Base-by-base conservation (phyloP, 495 filamentous ascomycete genomes). In the Pseudomonodictys pantanalensis region DNA sequence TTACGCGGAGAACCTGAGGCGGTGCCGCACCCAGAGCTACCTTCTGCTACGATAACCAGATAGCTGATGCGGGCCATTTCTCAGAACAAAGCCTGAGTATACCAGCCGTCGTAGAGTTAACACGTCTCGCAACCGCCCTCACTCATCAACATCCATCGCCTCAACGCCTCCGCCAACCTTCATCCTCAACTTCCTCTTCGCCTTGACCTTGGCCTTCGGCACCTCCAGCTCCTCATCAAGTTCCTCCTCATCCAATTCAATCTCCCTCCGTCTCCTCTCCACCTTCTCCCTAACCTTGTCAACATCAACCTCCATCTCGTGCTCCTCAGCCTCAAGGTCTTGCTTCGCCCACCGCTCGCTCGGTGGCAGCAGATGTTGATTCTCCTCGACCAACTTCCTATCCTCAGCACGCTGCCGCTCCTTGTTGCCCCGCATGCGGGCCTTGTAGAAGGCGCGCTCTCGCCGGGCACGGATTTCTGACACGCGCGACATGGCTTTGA, bases 401-500 rank as follows among this genome's bases (percentile, higher is more conserved):
- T 96, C 86, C 51, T 79, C 78, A 68, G 84, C 87, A 60, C 85
- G 76, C 77, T 92, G 84, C 70, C 83, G 81, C 74, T 86, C 87
- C 73, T 88, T 83, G 72, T 93, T 95, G 68, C 93, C 92, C 42
- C 83, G 85, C 87, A 97, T 88, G 57, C 95, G 84, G 60, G 87
- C 85, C 82, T 89, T 92, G 78, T 95, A 95, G 78, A 96, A 96
- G 47, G 84, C 83, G 65, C 89, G 80, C 81, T 98, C 92, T 67
- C 93, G 81, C 68, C 84, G 82, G 48, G 79, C 72, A 43, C 90
- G 81, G 73, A 97, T 95, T 78, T 98, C 91, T 69, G 81, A 77
- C 62, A 98, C 86, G 53, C 93, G 84, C 75, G 89, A 79, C 89
- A 98, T 98, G 52, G 92, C 92, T 62, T 84, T 84, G 72, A 97